A percentile compares a stretch with the other conserved stretches of the same genome.
Conservation (phyloP, 2,329 filamentous ascomycete species). For the Trichophyton verrucosum region DNA sequence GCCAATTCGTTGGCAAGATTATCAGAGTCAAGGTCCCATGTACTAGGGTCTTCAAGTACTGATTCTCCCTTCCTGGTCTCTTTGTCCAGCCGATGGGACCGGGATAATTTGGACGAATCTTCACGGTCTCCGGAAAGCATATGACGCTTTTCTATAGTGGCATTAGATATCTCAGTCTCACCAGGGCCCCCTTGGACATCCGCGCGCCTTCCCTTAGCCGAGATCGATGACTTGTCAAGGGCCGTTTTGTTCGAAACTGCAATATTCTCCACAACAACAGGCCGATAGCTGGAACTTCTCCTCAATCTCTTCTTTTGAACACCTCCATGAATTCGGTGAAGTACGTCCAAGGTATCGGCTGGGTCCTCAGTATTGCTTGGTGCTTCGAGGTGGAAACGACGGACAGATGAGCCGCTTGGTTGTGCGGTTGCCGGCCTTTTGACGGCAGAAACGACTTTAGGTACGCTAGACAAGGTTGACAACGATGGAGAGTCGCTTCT, state of each 20-base stretch:
- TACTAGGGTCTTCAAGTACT: conserved; percentile 25
- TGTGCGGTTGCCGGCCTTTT: neutral
- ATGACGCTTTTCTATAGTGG: too few species aligned
- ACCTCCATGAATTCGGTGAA: conserved; percentile 21
- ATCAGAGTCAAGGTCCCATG: conserved; percentile 33
- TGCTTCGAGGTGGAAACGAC: conserved; percentile 31
- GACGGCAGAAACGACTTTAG: neutral
- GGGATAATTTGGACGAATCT: too few species aligned
- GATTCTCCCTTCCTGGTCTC: conserved; percentile 22
- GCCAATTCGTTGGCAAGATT: conserved; percentile 32
- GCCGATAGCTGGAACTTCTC: conserved; percentile 18
- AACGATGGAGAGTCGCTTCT: neutral
- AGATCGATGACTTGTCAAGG: neutral
- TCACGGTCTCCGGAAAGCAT: too few species aligned
- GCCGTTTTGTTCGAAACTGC: conserved; percentile 17
- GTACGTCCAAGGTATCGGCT: conserved; percentile 4
- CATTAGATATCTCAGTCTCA: too few species aligned
- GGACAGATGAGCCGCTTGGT: conserved; percentile 16
- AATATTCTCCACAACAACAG: conserved; percentile 30
- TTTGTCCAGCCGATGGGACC: too few species aligned
- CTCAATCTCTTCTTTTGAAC: conserved; percentile 26
- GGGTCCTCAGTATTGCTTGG: conserved; percentile 12
- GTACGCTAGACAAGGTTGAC: neutral
- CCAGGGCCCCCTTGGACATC: too few species aligned
- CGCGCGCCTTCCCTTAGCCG: neutral